phyloP scores from a whole-genome alignment of 768 basidiomycete species.

The Calocybe indica region DNA sequence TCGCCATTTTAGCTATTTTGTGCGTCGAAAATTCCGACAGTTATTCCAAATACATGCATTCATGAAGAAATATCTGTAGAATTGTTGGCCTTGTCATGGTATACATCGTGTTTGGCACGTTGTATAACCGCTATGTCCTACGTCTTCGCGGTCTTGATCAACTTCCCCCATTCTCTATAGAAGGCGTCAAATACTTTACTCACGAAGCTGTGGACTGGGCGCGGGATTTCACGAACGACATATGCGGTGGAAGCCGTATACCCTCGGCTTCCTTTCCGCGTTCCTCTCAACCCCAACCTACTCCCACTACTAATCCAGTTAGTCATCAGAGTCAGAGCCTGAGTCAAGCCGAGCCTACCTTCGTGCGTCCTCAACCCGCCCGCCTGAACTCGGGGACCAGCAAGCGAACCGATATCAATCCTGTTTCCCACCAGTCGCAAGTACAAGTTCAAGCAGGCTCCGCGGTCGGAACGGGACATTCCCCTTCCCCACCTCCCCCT shows the following conservation, averaged over 20 bases:
- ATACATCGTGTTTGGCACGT: conserved; percentile 62
- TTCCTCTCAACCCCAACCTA: not conserved
- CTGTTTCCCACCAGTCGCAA: conserved; percentile 37
- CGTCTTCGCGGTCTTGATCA: conserved; percentile 66
- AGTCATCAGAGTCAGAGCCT: conserved; percentile 25
- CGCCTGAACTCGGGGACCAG: conserved; percentile 11
- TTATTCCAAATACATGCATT: not conserved
- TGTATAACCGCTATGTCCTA: conserved; percentile 78
- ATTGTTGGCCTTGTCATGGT: conserved; percentile 48
- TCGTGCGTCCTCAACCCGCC: conserved; percentile 23
- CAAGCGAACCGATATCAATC: conserved; percentile 24
- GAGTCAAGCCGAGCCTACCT: conserved; percentile 16
- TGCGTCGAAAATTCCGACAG: conserved; percentile 28
- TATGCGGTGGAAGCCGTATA: conserved; percentile 4
- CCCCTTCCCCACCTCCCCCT: conserved; percentile 11
- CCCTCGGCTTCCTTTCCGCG: conserved; percentile 1
- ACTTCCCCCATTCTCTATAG: conserved; percentile 59
- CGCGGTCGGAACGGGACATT: not conserved
- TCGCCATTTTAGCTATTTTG: conserved; percentile 54
- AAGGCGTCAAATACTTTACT: conserved; percentile 43
- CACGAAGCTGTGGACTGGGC: conserved; percentile 38
- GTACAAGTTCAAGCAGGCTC: conserved; percentile 13
- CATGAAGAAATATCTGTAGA: conserved; percentile 25
- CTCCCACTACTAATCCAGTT: conserved; percentile 27
- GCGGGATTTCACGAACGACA: conserved; percentile 25